A percentile compares a stretch with the other conserved stretches of the same genome.
Evolutionary conservation across 1,284 basidiomycete genomes (phyloP).

Genomic region (Tylopilus sp.): DNA sequence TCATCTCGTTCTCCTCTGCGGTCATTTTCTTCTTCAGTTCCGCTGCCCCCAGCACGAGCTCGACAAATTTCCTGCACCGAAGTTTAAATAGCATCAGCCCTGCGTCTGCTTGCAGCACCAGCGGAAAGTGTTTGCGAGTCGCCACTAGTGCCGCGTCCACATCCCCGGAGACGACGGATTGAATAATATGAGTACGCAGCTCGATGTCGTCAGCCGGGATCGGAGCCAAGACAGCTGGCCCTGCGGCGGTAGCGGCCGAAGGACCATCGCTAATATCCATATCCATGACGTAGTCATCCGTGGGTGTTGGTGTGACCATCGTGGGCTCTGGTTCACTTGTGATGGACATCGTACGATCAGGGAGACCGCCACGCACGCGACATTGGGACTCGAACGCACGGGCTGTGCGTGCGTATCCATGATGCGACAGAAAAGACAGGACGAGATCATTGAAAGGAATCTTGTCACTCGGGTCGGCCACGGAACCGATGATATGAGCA

Average conservation of each 20-base stretch:
- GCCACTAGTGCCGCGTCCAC: slow-evolving; percentile 65
- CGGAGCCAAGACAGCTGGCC: slow-evolving; percentile 5
- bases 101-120: slow-evolving; percentile 61
- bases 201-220: slow-evolving; percentile 49
- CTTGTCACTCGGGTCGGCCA: slow-evolving; percentile 28
- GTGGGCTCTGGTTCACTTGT: slow-evolving; percentile 3
- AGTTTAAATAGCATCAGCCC: slow-evolving; percentile 72
- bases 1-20: slow-evolving; percentile 33
- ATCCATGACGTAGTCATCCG: slow-evolving; percentile 49
- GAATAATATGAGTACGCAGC: slow-evolving; percentile 64
- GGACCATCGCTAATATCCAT: slow-evolving; percentile 31
- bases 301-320: slow-evolving; percentile 15
- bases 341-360: slow-evolving; percentile 4
- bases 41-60: slow-evolving; percentile 66
- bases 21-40: slow-evolving; percentile 61
- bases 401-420: slow-evolving; percentile 71
- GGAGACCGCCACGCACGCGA: slow-evolving; percentile 23
- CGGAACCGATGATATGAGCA: slow-evolving; percentile 1
- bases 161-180: slow-evolving; percentile 64
- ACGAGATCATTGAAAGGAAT: slow-evolving; percentile 64
- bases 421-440: slow-evolving; percentile 73
- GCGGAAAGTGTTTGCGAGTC: slow-evolving; percentile 52
- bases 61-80: slow-evolving; percentile 78
- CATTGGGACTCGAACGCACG: slow-evolving; percentile 59
- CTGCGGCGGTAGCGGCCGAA: slow-evolving; percentile 5